Conservation (phyloP, 2,329 filamentous ascomycete genomes). For the Fusarium sp. region DNA sequence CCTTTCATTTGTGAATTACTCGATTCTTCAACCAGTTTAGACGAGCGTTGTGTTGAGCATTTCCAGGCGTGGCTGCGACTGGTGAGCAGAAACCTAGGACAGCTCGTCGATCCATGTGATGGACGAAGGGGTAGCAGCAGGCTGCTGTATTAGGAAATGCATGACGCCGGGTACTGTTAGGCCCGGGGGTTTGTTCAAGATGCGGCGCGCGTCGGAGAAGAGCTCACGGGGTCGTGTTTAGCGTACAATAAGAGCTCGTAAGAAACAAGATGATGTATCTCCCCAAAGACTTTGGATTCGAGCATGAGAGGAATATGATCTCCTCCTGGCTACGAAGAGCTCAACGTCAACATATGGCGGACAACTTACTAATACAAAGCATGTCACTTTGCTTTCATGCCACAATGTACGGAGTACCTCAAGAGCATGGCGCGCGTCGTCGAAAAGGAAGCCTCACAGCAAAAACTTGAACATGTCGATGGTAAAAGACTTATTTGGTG, state of each 20-base stretch:
- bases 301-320: constrained; percentile 13
- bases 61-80: constrained; percentile 40
- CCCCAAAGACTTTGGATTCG: constrained; percentile 7
- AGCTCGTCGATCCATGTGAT: constrained; percentile 42
- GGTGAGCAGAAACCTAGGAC: constrained; percentile 40
- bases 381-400: constrained; percentile 8
- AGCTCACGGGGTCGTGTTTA: constrained; percentile 44
- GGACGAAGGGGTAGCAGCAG: constrained; percentile 39
- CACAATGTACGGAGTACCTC: constrained; percentile 22
- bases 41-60: constrained; percentile 5
- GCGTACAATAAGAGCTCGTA: constrained; percentile 31
- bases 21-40: constrained; percentile 1
- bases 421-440: constrained; percentile 17
- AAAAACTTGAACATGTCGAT: background rate
- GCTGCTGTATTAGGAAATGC: constrained; percentile 42
- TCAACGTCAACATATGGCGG: background rate
- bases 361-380: background rate
- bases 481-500: background rate
- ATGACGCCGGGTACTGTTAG: constrained; percentile 39
- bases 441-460: background rate
- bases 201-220: constrained; percentile 31
- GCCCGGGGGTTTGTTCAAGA: constrained; percentile 30
- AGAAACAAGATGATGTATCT: constrained; percentile 7
- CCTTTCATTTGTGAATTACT: background rate
- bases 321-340: constrained; percentile 17